These are phyloP conservation scores for Xylaria digitata DNA, from an alignment of 2,329 filamentous ascomycete genomes.

Conservation along the genomic window DNA sequence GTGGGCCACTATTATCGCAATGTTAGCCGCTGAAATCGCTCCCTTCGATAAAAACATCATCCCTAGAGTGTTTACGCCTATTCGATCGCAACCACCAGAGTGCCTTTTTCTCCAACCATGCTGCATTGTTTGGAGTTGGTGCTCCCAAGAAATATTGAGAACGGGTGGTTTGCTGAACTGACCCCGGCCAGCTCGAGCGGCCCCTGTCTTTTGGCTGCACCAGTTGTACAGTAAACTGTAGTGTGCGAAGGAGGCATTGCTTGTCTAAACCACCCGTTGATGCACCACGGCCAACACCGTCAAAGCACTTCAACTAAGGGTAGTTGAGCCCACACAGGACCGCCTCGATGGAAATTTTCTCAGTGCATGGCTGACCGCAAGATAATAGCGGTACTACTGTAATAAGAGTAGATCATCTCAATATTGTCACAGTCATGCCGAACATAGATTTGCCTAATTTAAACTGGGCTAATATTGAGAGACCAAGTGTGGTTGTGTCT, in stretches of 20 bases:
- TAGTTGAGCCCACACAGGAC: slow-evolving; percentile 20
- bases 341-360: slow-evolving; percentile 13
- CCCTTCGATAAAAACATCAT: slow-evolving; percentile 16
- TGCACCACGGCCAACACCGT: slow-evolving; percentile 23
- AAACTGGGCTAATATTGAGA: slow-evolving; percentile 1
- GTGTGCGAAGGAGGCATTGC: slow-evolving; percentile 23
- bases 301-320: slow-evolving; percentile 16
- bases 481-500: slow-evolving; percentile 17
- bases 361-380: slow-evolving; percentile 15
- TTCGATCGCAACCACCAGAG: neutral
- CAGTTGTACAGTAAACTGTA: slow-evolving; percentile 20
- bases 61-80: neutral
- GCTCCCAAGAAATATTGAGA: slow-evolving; percentile 3
- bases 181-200: slow-evolving; percentile 19
- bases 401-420: slow-evolving; percentile 8
- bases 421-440: neutral
- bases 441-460: slow-evolving; percentile 12
- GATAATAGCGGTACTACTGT: slow-evolving; percentile 7
- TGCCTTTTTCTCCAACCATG: neutral
- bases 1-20: slow-evolving; percentile 22
- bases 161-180: slow-evolving; percentile 18
- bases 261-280: slow-evolving; percentile 22
- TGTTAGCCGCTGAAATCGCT: slow-evolving; percentile 21
- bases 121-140: neutral
- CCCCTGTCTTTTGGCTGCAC: slow-evolving; percentile 29